These are phyloP conservation scores for Kappamyces sp. DNA, from an alignment of 192 early-diverging fungal species.

Conservation along the genomic window DNA sequence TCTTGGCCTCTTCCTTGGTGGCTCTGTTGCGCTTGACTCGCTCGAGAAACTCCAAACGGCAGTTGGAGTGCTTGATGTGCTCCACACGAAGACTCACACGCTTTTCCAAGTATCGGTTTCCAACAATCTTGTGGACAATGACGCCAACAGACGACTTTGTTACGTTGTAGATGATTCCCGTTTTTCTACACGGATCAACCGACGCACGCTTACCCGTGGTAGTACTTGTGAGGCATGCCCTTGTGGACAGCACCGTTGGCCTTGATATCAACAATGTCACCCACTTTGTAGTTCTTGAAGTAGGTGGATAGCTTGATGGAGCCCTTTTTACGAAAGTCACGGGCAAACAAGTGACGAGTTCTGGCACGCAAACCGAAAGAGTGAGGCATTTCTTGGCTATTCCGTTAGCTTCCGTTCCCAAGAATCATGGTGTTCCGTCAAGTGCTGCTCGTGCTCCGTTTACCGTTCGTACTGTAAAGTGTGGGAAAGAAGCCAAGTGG, in stretches of 20 bases:
- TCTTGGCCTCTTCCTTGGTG: constrained; percentile 77
- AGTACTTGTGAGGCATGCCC: constrained; percentile 99
- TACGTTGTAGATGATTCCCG: constrained; percentile 99
- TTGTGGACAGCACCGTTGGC: constrained; percentile 98
- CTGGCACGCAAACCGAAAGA: constrained; percentile 93
- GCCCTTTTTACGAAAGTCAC: constrained; percentile 95
- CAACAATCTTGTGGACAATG: constrained; percentile 97
- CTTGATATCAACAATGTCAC: constrained; percentile 99
- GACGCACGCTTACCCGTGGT: constrained; percentile 72
- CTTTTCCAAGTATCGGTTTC: constrained; percentile 98
- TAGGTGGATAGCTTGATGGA: constrained; percentile 92
- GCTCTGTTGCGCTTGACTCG: constrained; percentile 94
- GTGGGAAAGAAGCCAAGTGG: too few relatives aligned
- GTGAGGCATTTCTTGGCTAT: constrained; percentile 40
- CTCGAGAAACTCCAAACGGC: constrained; percentile 93
- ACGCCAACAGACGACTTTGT: constrained; percentile 99
- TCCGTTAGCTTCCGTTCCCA: too few relatives aligned
- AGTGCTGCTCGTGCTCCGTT: too few relatives aligned
- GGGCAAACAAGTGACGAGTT: constrained; percentile 96
- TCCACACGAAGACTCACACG: constrained; percentile 96
- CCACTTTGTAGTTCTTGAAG: constrained; percentile 97
- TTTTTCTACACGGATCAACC: constrained; percentile 60
- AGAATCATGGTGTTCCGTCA: too few relatives aligned
- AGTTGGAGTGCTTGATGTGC: constrained; percentile 99
- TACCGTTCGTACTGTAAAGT: too few relatives aligned